These are phyloP conservation scores for Smithsoniella earleae DNA, from an alignment of 163 green algal species.

Conservation along the genomic window DNA sequence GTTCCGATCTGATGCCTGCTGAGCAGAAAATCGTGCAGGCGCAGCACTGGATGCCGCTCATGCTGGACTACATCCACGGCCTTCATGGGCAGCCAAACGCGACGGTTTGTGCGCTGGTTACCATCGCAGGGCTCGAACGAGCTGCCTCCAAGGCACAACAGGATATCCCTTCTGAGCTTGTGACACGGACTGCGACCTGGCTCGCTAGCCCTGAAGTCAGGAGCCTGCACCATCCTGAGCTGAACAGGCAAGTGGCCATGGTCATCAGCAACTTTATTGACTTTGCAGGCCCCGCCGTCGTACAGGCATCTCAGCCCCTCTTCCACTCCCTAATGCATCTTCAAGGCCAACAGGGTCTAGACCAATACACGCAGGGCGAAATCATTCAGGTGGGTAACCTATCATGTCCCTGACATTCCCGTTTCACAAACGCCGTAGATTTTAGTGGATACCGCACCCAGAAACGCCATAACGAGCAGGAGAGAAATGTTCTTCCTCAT, in stretches of 20 bases:
- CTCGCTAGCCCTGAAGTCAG: neutral
- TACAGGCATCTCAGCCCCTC: neutral
- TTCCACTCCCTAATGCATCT: conserved; percentile 17
- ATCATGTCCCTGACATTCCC: no score
- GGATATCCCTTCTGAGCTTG: neutral
- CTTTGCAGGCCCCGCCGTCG: neutral
- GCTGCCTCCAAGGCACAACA: neutral
- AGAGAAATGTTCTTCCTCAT: no score
- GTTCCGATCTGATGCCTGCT: no score
- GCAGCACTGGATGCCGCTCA: conserved; percentile 22
- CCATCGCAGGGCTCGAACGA: neutral
- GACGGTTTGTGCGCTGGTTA: conserved; percentile 17
- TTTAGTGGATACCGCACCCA: no score
- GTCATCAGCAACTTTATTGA: conserved; percentile 6
- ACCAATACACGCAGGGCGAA: neutral
- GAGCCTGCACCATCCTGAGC: neutral
- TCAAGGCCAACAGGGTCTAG: neutral
- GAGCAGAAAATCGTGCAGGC: no score
- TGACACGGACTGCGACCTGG: neutral
- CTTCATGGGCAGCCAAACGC: conserved; percentile 18
- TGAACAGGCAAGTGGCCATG: conserved; percentile 9
- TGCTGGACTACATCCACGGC: conserved; percentile 12
- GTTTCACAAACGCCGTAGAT: no score
- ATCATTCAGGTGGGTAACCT: no score
- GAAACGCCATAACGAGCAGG: no score